Evolutionary conservation across 768 basidiomycete species (phyloP).

Genomic region (Paxillus involutus): DNA sequence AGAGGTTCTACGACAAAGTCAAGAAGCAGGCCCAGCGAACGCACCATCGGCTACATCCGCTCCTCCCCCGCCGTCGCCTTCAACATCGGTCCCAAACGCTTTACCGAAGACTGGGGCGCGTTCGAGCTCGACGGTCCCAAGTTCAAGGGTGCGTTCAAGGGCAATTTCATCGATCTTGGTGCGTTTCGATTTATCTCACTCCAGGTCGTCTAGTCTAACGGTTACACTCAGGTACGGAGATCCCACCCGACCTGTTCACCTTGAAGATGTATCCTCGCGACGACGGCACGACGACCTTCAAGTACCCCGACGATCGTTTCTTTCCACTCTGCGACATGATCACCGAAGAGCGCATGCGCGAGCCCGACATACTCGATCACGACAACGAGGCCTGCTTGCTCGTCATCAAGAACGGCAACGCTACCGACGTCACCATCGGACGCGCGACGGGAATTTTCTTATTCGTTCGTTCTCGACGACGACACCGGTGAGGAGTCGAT

Average conservation of each 20-base stretch:
- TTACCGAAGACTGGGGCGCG: conserved; percentile 24
- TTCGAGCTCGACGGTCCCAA: conserved; percentile 34
- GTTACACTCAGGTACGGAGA: no score
- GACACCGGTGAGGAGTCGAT: conserved; percentile 19
- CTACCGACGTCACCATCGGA: conserved; percentile 32
- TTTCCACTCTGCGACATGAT: conserved; percentile 27
- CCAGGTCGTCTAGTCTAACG: no score
- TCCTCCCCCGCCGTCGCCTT: conserved; percentile 37
- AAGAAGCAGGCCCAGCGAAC: conserved; percentile 31
- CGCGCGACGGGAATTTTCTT: conserved; percentile 29
- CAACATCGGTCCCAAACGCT: conserved; percentile 15
- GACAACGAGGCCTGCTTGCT: conserved; percentile 27
- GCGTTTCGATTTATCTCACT: no score
- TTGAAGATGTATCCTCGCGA: conserved; percentile 24
- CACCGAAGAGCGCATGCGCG: conserved; percentile 28
- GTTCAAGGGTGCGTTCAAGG: conserved; percentile 13
- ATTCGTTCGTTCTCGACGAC: conserved; percentile 23
- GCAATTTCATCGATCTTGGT: neutral
- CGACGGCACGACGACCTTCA: conserved; percentile 12
- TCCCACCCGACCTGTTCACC: neutral
- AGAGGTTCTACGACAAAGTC: conserved; percentile 32
- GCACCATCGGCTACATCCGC: conserved; percentile 38
- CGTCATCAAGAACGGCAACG: conserved; percentile 35
- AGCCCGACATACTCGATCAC: conserved; percentile 21
- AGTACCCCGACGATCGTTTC: conserved; percentile 31